Evolutionary conservation across 2,329 filamentous ascomycete species (phyloP).

Genomic region (Fusarium pseudograminearum): DNA sequence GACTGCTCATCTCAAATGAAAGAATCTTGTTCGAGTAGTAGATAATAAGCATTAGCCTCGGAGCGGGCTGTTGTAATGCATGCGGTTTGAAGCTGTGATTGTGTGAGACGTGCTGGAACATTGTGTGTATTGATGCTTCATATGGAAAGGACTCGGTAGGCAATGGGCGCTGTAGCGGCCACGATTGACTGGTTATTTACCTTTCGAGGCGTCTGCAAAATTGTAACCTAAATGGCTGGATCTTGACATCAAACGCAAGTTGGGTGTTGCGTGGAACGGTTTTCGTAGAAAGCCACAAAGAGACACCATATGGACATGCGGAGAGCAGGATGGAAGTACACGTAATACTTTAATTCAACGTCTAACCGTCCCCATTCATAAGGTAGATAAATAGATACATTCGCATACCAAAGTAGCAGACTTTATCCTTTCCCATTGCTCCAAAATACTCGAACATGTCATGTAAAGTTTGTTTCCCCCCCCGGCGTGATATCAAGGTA

Average conservation of each 20-base stretch:
- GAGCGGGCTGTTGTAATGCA: slow-evolving; percentile 20
- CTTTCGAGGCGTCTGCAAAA: background rate
- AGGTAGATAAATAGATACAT: slow-evolving; percentile 42
- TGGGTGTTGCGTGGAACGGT: slow-evolving; percentile 4
- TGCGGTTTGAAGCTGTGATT: slow-evolving; percentile 10
- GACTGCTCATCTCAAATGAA: slow-evolving; percentile 32
- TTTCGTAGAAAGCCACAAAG: slow-evolving; percentile 9
- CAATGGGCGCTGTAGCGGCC: background rate
- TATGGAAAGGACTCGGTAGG: background rate
- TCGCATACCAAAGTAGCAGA: slow-evolving; percentile 41
- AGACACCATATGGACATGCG: slow-evolving; percentile 5
- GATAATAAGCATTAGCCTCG: slow-evolving; percentile 37
- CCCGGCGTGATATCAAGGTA: slow-evolving; percentile 44
- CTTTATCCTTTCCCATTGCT: slow-evolving; percentile 45
- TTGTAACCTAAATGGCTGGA: background rate
- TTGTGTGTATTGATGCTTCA: background rate
- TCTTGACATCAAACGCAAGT: background rate
- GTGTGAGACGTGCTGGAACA: background rate
- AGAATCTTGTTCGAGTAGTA: slow-evolving; percentile 46
- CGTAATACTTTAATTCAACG: slow-evolving; percentile 43
- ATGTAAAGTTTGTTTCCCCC: slow-evolving; percentile 36
- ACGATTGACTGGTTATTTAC: background rate
- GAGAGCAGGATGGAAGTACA: slow-evolving; percentile 31
- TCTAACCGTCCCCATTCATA: slow-evolving; percentile 36
- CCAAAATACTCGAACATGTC: slow-evolving; percentile 45